These are phyloP conservation scores for Eucalyptus marginata DNA, from an alignment of 345 rosid species.

Conservation along the genomic window DNA sequence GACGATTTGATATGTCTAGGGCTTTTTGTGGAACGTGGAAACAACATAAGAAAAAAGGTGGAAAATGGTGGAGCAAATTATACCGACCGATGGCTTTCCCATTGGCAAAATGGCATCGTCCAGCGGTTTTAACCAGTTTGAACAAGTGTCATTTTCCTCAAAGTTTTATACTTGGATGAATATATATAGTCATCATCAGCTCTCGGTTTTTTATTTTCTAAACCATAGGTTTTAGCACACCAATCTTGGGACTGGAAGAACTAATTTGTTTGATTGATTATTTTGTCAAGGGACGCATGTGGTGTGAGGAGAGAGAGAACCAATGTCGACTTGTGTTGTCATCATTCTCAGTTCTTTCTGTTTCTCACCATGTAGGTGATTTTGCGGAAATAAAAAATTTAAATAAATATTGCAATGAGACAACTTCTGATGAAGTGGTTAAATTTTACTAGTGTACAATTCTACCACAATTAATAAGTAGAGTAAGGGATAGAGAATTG, in stretches of 20 bases:
- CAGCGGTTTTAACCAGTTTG: neutral
- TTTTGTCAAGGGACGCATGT: neutral
- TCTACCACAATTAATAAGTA: no score
- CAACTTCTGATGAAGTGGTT: no score
- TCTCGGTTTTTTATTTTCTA: neutral
- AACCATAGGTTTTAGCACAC: neutral
- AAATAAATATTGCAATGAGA: no score
- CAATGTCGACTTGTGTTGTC: neutral
- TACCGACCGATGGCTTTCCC: neutral
- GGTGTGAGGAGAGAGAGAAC: neutral
- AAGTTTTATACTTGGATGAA: neutral
- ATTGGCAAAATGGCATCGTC: neutral
- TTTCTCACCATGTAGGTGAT: no score
- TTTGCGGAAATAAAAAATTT: no score
- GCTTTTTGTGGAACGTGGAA: neutral
- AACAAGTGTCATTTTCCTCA: neutral
- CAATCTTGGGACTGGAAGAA: neutral
- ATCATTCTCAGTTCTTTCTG: neutral
- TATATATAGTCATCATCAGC: neutral
- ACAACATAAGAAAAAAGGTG: neutral
- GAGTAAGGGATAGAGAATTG: no score
- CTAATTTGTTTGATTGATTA: neutral
- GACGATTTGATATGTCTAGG: neutral
- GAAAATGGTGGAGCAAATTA: neutral
- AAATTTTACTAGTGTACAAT: no score